Conservation (phyloP, 257 asterid species). For the Apocynum venetum region DNA sequence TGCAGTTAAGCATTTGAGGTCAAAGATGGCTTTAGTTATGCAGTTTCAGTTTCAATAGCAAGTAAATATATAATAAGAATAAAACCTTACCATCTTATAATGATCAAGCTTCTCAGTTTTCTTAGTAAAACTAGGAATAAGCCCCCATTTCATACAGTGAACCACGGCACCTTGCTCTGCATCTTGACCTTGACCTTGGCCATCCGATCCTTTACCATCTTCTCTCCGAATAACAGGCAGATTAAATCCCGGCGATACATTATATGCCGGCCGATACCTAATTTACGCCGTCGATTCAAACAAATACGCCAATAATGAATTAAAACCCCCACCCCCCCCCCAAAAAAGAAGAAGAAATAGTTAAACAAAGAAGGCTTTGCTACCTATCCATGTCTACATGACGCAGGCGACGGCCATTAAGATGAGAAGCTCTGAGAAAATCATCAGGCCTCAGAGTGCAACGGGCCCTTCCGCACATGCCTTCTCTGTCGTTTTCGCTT, state of each 20-base stretch:
- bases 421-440: constrained; percentile 58
- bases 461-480: constrained; percentile 90
- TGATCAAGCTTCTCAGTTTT: constrained; percentile 72
- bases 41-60: neutral
- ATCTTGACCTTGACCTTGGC: constrained; percentile 15
- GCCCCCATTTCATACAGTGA: constrained; percentile 97
- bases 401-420: constrained; percentile 59
- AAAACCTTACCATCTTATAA: constrained; percentile 62
- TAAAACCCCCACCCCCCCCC: neutral
- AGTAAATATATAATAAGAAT: neutral
- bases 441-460: constrained; percentile 73
- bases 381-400: constrained; percentile 71
- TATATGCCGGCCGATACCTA: constrained; percentile 80
- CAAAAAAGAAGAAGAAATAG: neutral
- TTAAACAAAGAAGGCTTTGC: neutral
- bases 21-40: neutral
- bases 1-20: neutral
- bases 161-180: constrained; percentile 38
- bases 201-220: constrained; percentile 37
- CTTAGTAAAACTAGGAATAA: constrained; percentile 83
- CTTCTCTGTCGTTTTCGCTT: neutral
- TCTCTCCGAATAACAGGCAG: constrained; percentile 79
- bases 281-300: neutral
- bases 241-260: constrained; percentile 77
- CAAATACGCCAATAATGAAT: neutral